phyloP scores from a whole-genome alignment of 306 rosid genomes.

The Abrus pulchellus region DNA sequence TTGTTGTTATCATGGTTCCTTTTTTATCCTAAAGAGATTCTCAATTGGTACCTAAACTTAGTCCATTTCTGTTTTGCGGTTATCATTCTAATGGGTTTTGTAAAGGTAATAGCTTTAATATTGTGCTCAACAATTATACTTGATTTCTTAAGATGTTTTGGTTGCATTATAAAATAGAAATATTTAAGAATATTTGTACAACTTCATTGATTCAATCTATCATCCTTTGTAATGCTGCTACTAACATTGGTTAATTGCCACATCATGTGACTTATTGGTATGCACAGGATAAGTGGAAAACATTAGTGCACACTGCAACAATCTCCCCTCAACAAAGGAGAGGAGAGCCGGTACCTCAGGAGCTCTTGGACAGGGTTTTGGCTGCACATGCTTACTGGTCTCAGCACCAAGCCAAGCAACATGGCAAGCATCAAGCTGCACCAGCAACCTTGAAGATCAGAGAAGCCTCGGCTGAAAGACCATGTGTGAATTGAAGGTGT shows the following conservation, averaged over 20 bases:
- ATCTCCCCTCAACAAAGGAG: constrained; percentile 95
- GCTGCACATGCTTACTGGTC: constrained; percentile 93
- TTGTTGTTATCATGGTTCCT: constrained; percentile 15
- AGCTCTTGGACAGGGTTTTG: constrained; percentile 85
- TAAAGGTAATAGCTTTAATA: background rate
- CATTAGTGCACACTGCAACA: constrained; percentile 91
- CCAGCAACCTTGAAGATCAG: constrained; percentile 59
- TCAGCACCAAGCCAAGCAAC: constrained; percentile 87
- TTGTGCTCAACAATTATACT: constrained; percentile 2
- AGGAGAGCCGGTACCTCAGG: constrained; percentile 98
- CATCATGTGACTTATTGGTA: background rate
- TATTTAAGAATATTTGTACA: background rate
- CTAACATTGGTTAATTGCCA: constrained; percentile 9
- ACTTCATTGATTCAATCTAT: constrained; percentile 25
- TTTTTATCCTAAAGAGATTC: constrained; percentile 14
- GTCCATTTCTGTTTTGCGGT: background rate
- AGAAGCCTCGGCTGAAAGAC: constrained; percentile 59
- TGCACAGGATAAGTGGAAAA: constrained; percentile 94
- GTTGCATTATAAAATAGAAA: constrained; percentile 1
- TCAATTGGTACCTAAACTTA: constrained; percentile 21
- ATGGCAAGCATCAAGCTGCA: constrained; percentile 67
- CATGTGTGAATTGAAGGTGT: constrained; percentile 53
- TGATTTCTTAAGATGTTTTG: constrained; percentile 8
- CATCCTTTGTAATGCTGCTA: background rate
- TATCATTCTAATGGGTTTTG: constrained; percentile 20